Conservation (phyloP, 2,329 filamentous ascomycete species). For the Fusarium fujikuroi region DNA sequence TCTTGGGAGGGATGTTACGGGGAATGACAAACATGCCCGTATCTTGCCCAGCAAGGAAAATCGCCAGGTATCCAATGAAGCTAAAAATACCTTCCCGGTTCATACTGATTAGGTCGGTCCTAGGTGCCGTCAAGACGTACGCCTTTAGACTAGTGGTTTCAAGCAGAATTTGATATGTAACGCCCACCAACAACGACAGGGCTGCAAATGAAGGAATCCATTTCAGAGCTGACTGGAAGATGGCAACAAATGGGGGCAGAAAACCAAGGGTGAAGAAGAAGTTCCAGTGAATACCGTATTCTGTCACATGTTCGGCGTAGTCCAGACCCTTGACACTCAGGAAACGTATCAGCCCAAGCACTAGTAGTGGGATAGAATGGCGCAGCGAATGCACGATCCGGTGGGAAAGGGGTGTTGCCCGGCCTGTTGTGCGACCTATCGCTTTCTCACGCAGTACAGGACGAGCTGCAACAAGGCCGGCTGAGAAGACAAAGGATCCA, state of each 20-base stretch:
- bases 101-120: slow-evolving; percentile 82
- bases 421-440: slow-evolving; percentile 61
- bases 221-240: slow-evolving; percentile 78
- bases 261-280: slow-evolving; percentile 98
- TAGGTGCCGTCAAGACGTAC: slow-evolving; percentile 84
- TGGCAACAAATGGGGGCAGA: slow-evolving; percentile 86
- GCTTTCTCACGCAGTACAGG: slow-evolving; percentile 77
- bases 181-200: slow-evolving; percentile 75
- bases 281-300: slow-evolving; percentile 99
- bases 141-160: slow-evolving; percentile 82
- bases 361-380: slow-evolving; percentile 84
- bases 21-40: slow-evolving; percentile 84
- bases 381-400: slow-evolving; percentile 76
- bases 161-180: slow-evolving; percentile 78
- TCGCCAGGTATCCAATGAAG: slow-evolving; percentile 91
- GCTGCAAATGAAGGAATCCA: slow-evolving; percentile 80
- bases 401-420: slow-evolving; percentile 59
- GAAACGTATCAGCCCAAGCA: slow-evolving; percentile 82
- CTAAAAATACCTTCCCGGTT: slow-evolving; percentile 97
- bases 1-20: slow-evolving; percentile 58
- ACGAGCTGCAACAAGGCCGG: slow-evolving; percentile 88
- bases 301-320: slow-evolving; percentile 96
- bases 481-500: slow-evolving; percentile 96
- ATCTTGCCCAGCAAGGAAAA: slow-evolving; percentile 90
- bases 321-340: slow-evolving; percentile 93